Evolutionary conservation across 192 early-diverging fungal genomes (phyloP).

Genomic region (Haplosporangium gracile): DNA sequence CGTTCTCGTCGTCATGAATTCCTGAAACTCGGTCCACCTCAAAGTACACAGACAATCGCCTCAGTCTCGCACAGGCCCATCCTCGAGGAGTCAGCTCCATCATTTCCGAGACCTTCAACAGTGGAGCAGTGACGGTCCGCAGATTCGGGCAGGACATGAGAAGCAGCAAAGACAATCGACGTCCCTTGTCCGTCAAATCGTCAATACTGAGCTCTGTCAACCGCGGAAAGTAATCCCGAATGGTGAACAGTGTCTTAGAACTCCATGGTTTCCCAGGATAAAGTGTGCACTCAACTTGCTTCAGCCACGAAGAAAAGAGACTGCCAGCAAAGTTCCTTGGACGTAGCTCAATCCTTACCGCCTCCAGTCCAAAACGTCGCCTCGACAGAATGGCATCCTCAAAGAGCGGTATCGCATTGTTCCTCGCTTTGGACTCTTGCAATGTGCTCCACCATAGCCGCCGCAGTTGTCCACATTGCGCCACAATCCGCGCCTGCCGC

Average conservation of each 20-base stretch:
- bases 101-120: not conserved
- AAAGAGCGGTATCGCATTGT: not conserved
- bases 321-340: not conserved
- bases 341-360: not conserved
- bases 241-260: not conserved
- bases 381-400: not conserved
- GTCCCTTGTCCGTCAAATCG: not conserved
- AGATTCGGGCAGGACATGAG: conserved; percentile 1
- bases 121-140: not conserved
- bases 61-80: not conserved
- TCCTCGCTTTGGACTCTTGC: not conserved
- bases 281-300: not conserved
- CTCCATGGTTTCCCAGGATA: not conserved
- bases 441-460: not conserved
- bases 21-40: not conserved
- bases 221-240: not conserved
- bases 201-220: not conserved
- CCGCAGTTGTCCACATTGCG: not conserved
- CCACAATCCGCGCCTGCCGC: not conserved
- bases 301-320: not conserved
- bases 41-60: not conserved
- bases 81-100: not conserved
- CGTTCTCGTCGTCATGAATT: not conserved
- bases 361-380: not conserved
- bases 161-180: not conserved